These are phyloP conservation scores for Chamaecrista fasciculata DNA, from an alignment of 306 rosid genomes.

Conservation along the genomic window DNA sequence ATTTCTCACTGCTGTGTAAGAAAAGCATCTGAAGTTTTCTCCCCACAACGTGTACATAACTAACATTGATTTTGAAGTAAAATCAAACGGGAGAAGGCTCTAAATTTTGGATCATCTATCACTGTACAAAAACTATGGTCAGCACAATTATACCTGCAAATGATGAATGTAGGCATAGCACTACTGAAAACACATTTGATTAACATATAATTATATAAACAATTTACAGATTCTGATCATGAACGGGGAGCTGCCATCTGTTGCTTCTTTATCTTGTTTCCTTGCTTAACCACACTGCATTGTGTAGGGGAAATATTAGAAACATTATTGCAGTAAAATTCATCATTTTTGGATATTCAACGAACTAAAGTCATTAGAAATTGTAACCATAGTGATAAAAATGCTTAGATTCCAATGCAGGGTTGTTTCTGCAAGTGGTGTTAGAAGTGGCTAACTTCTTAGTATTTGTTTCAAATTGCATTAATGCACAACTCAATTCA, in stretches of 20 bases:
- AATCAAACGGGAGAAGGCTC: neutral
- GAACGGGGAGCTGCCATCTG: conserved; percentile 92
- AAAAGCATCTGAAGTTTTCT: too few species aligned
- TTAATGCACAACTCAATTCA: too few species aligned
- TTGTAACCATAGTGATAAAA: neutral
- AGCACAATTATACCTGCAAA: neutral
- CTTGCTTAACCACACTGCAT: conserved; percentile 74
- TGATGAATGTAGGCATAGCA: too few species aligned
- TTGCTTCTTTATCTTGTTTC: conserved; percentile 71
- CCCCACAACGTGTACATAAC: too few species aligned
- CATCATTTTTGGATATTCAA: neutral
- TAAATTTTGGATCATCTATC: neutral
- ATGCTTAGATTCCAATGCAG: neutral
- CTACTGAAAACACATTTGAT: neutral
- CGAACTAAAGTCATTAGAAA: neutral
- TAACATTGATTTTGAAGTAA: neutral
- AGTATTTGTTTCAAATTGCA: neutral
- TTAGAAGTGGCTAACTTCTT: too few species aligned
- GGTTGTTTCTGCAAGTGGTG: too few species aligned
- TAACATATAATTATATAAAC: neutral
- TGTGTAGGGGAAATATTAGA: conserved; percentile 15
- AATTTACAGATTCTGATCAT: conserved; percentile 31
- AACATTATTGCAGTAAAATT: neutral
- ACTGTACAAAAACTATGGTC: neutral
- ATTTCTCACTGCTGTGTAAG: too few species aligned